Evolutionary conservation across 164 flowering plant genomes (phyloP).

Genomic region (Euptelea pleiosperma): DNA sequence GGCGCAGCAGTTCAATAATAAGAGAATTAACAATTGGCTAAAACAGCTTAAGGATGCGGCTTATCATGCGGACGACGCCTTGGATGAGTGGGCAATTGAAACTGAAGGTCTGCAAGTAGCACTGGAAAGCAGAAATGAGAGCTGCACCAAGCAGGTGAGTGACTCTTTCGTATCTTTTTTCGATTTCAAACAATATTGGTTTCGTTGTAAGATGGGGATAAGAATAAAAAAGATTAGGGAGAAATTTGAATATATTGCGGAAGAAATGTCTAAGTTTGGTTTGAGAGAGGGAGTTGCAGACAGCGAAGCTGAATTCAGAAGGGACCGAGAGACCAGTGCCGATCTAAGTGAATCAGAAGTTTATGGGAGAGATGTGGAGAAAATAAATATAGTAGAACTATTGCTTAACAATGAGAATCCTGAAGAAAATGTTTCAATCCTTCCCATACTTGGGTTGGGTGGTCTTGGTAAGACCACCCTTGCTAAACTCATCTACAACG

Average conservation of each 20-base stretch:
- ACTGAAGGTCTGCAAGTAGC: neutral
- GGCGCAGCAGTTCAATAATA: neutral
- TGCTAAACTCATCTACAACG: neutral
- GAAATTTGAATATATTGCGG: slow-evolving; percentile 3
- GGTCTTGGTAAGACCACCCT: slow-evolving; percentile 7
- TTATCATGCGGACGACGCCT: slow-evolving; percentile 1
- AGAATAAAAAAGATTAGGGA: neutral
- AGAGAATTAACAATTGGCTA: neutral
- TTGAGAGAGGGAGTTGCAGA: neutral
- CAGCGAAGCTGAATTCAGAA: no score
- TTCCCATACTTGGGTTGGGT: neutral
- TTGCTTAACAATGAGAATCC: neutral
- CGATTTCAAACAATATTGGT: neutral
- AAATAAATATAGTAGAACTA: neutral
- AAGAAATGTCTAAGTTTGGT: neutral
- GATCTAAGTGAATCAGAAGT: neutral
- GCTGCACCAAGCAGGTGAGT: no score
- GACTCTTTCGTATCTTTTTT: no score
- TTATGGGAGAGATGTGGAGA: slow-evolving; percentile 14
- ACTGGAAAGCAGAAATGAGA: neutral
- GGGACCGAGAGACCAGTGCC: neutral
- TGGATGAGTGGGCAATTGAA: neutral
- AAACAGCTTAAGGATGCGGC: neutral
- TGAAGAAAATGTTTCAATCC: neutral
- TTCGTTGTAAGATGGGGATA: neutral